Evolutionary conservation across 1,284 basidiomycete species (phyloP), one percentile per base, ranked within the genome.

Genomic region (Marasmius fiardii): DNA sequence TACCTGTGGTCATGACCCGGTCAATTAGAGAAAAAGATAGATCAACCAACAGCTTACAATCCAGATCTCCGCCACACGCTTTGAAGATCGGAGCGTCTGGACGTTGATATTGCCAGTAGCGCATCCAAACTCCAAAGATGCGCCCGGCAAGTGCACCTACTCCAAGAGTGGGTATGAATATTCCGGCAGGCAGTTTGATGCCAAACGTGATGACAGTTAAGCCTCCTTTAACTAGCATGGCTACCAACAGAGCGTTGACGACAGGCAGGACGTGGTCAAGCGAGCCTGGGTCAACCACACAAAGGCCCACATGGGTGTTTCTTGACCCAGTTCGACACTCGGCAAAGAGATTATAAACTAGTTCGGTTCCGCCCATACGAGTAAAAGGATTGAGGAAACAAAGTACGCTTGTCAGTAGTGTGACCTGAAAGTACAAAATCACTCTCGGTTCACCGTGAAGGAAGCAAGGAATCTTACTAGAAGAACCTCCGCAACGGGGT

Each of bases 131-230:
- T 20, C 97, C 97, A 23, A 95, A 67, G 50, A 98, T 87, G 21
- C 96, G 81, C 2, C 96, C 96, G 44, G 92, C 92, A 65, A 94
- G 95, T 0, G 96, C 97, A 18, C 96, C 97, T n/a, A 98, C 95
- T 20, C 93, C 95, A 26, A 99, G 83, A 0, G 95, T 94, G 0
- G 97, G 96, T 26, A 99, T 93, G 72, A 99, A 99, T 63, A 99
- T 96, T 1, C 96, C 96, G 4, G 95, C 95, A 14, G 94, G 94
- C 3, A 97, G 67, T 66, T 91, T 93, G 73, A 97, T 93, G 2
- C 95, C 95, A 61, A 98, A 99, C 0, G 95, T 98, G 44, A 98
- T 79, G 54, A 96, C 79, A 0, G 95, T 97, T 55, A 98, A 73
- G 1, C 77, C 79, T 1, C 86, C 90, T 71, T 95, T 95, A 63